Percentiles rank a stretch among this genome's conserved stretches.
Conservation (phyloP, 768 basidiomycete genomes). For the Trichaptum fuscoviolaceum region DNA sequence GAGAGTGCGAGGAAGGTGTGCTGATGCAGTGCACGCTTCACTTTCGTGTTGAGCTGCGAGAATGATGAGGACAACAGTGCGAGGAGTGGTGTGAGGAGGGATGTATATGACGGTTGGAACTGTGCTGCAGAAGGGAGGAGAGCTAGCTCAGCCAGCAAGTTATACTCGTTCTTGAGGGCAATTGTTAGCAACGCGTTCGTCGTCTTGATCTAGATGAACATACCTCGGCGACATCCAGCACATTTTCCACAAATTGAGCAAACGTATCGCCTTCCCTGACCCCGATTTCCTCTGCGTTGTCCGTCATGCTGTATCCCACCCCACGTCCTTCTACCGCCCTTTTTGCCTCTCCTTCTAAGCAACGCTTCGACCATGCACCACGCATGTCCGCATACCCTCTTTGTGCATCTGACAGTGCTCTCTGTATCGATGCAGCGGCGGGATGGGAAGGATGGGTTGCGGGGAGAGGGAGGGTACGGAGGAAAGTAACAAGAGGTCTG, state of each 20-base stretch:
- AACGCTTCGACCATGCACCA: constrained; percentile 70
- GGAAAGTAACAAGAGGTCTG: constrained; percentile 58
- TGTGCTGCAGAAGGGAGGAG: constrained; percentile 48
- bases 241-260: constrained; percentile 60
- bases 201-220: constrained; percentile 14
- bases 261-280: constrained; percentile 57
- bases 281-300: constrained; percentile 55
- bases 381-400: constrained; percentile 85
- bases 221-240: constrained; percentile 66
- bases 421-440: constrained; percentile 56
- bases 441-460: constrained; percentile 82
- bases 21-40: constrained; percentile 74
- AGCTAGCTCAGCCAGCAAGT: constrained; percentile 54
- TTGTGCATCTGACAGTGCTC: constrained; percentile 71
- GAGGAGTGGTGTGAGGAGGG: constrained; percentile 61
- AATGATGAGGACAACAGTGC: constrained; percentile 62
- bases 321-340: constrained; percentile 51
- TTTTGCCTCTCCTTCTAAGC: constrained; percentile 66
- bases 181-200: not conserved
- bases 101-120: constrained; percentile 53
- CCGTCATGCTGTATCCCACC: not conserved
- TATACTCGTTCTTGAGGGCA: constrained; percentile 56
- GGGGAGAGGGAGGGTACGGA: constrained; percentile 70
- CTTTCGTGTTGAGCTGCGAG: constrained; percentile 53
- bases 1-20: constrained; percentile 78